Base-by-base conservation (phyloP, 768 basidiomycete species). In the Amanita pallidorosea region DNA sequence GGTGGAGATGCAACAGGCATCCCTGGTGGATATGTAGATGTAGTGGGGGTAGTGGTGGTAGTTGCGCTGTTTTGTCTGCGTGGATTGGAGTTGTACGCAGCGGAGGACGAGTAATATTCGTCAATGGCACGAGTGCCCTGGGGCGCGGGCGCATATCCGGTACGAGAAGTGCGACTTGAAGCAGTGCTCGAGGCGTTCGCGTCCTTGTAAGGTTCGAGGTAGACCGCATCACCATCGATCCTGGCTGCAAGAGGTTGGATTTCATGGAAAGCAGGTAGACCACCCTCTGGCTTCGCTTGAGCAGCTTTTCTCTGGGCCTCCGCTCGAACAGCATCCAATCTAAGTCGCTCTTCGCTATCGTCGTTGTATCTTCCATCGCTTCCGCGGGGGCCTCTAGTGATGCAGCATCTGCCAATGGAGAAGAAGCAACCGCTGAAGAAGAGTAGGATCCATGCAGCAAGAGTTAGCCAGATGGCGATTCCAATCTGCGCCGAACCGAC, bases 361-460 rank as follows among this genome's bases (percentile, higher is more conserved):
- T 63, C 63, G 13, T 67, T 66, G 20, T 55, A 46, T 45, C 81
- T 36, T 47, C 17, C 8, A 23, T 47, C 49, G 20, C 54, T 54
- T n/a, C 49, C 59, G 33, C 56, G 58, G 35, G 61, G 58, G 49
- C 65, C 76, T 25, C 76, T 76, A 31, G 68, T 71, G n/a, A 91
- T 75, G 61, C 92, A 95, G 57, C 92, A 93, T 53, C 87, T 75
- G 13, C 94, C 93, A 36, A 91, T 58, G 2, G 83, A 76, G 61
- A 81, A 95, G 70, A 91, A 83, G 64, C 91, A 95, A 11, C 91
- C 88, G 41, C 87, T 85, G 65, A 96, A 85, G 75, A 93, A 90
- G 38, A 97, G 72, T 17, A 93, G 70, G 15, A 94, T 22, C 77
- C 86, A 92, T 1, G 90, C 88, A 1, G 80, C 85, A 31, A 97